Conservation (phyloP, 345 rosid species). For the Streptanthus diversifolius region DNA sequence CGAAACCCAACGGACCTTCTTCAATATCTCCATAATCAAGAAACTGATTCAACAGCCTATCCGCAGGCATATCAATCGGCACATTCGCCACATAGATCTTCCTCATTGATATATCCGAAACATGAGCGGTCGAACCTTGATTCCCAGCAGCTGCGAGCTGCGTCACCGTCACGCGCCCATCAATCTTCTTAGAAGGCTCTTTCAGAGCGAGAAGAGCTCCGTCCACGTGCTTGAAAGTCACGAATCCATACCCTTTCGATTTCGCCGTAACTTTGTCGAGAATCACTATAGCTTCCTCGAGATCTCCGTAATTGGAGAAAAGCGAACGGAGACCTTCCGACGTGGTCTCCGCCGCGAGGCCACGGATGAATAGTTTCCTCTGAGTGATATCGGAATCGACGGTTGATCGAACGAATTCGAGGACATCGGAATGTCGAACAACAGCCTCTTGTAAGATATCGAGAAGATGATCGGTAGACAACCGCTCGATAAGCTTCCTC, state of each 20-base stretch:
- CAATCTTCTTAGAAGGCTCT: slow-evolving; percentile 85
- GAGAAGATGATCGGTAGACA: slow-evolving; percentile 60
- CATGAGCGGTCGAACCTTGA: slow-evolving; percentile 37
- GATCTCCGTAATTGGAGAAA: slow-evolving; percentile 65
- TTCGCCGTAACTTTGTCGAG: slow-evolving; percentile 68
- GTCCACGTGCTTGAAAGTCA: slow-evolving; percentile 60
- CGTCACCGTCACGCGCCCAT: slow-evolving; percentile 68
- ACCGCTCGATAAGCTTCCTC: slow-evolving; percentile 58
- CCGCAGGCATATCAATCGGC: slow-evolving; percentile 64
- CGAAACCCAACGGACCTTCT: slow-evolving; percentile 86
- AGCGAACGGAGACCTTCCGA: slow-evolving; percentile 58
- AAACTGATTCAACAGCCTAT: slow-evolving; percentile 56
- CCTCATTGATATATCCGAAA: slow-evolving; percentile 56
- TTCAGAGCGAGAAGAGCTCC: slow-evolving; percentile 68
- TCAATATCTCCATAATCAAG: slow-evolving; percentile 75
- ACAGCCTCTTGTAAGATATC: slow-evolving; percentile 56
- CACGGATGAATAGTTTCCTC: slow-evolving; percentile 81
- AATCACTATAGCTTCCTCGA: slow-evolving; percentile 75
- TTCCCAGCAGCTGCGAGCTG: slow-evolving; percentile 83
- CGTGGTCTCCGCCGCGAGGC: slow-evolving; percentile 85
- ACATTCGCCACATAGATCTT: slow-evolving; percentile 85
- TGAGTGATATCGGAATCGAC: slow-evolving; percentile 68
- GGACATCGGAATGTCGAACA: slow-evolving; percentile 49
- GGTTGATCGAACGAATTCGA: slow-evolving; percentile 46
- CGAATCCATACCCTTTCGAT: slow-evolving; percentile 82